Conservation (phyloP, 2,329 filamentous ascomycete species). For the Botrytis galanthina region DNA sequence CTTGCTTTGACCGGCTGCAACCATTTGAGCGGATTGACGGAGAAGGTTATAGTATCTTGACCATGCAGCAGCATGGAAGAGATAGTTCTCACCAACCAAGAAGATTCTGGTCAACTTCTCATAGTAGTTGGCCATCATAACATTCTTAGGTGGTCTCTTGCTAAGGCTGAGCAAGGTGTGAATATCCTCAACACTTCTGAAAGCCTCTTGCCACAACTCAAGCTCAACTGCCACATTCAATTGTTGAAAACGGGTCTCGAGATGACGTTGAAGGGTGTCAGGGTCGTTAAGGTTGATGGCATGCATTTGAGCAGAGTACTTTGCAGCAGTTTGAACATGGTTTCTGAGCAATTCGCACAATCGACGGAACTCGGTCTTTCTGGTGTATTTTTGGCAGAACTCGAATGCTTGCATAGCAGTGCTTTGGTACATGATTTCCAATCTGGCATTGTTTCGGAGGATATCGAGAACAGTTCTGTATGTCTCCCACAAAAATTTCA, state of each 20-base stretch:
- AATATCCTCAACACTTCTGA: constrained; percentile 98
- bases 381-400: constrained; percentile 96
- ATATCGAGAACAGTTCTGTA: constrained; percentile 98
- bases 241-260: constrained; percentile 98
- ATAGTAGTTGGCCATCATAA: constrained; percentile 99
- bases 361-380: constrained; percentile 98
- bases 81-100: constrained; percentile 97
- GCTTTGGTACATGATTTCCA: constrained; percentile 97
- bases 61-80: constrained; percentile 98
- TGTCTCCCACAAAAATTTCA: constrained; percentile 99
- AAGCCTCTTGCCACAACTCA: constrained; percentile 98
- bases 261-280: constrained; percentile 92
- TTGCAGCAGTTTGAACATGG: constrained; percentile 97
- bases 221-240: constrained; percentile 97
- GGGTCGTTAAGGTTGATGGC: constrained; percentile 98
- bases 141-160: constrained; percentile 96
- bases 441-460: constrained; percentile 95
- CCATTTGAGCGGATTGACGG: constrained; percentile 79
- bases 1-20: constrained; percentile 80
- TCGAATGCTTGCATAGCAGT: constrained; percentile 98
- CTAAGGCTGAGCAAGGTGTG: constrained; percentile 95
- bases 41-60: constrained; percentile 96
- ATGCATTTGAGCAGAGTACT: constrained; percentile 98
- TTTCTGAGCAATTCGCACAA: constrained; percentile 98
- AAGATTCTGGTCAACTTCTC: constrained; percentile 99